Base-by-base conservation (phyloP, 1,284 basidiomycete species). In the Malassezia vespertilionis region DNA sequence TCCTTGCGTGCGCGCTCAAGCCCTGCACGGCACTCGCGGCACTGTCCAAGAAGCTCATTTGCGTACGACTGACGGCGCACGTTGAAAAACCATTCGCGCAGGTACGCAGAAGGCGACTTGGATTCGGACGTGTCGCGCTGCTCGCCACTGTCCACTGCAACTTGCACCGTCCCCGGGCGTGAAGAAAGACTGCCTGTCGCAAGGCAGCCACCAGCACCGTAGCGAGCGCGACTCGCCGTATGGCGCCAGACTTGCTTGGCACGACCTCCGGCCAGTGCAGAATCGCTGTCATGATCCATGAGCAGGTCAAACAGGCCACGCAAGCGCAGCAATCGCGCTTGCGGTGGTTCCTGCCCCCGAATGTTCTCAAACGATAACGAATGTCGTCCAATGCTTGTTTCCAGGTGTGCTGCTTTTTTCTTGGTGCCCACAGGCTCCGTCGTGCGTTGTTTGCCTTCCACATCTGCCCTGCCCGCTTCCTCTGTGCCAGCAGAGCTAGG, bases 241-340 rank as follows among this genome's bases (percentile, higher is more conserved):
- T 57, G 58, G 20, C 58, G 61, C 67, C 67, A 69, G 18, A 61
- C 64, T 26, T 68, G 63, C 33, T 63, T 60, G 2, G 67, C 67
- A 26, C 67, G 48, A 1, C 67, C 67, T 10, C 59, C 65, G 2
- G 67, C 67, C 28, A 69, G 43, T 14, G 67, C 65, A 33, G 57
- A 53, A 21, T 57, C 53, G 37, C 62, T 60, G 40, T 66, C 60
- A 27, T 60, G 57, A 30, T 70, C 65, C 12, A 70, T 49, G 14
- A 70, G 45, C 5, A 58, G 54, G 28, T 70, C 67, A 21, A 70
- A 70, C 26, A 70, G 57, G 21, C 67, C 65, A 9, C 67, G 57
- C 15, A 70, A 54, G 17, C 67, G 58, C 17, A 70, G 61, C 5
- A 70, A 52, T 8, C 67, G 53, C 12, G 67, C 62, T 50, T 70